phyloP scores from a whole-genome alignment of 1,284 basidiomycete species.

The Sanghuangporus weigelae region DNA sequence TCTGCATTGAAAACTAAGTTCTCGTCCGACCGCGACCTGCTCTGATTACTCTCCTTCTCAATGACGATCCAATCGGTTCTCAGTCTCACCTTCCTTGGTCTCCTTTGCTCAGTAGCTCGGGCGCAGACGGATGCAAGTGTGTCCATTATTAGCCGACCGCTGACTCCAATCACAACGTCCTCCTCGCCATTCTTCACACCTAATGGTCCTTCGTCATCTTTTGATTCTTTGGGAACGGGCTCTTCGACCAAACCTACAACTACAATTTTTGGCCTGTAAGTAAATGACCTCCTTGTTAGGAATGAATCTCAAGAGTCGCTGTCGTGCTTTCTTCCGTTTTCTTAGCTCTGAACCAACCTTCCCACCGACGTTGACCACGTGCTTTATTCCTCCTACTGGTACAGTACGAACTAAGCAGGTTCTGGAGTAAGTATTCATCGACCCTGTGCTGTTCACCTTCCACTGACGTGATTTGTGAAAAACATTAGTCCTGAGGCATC shows the following conservation, averaged over 20 bases:
- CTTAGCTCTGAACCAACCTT: slow-evolving; percentile 5
- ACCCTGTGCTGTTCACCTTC: background rate
- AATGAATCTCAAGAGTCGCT: background rate
- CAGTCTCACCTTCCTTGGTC: background rate
- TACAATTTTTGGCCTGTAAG: slow-evolving; percentile 1
- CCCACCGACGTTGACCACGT: slow-evolving; percentile 11
- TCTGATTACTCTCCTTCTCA: background rate
- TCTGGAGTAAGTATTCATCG: background rate
- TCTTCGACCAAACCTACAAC: background rate
- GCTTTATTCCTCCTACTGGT: slow-evolving; percentile 8
- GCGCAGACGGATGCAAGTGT: background rate
- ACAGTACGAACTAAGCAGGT: background rate
- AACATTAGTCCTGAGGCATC: background rate
- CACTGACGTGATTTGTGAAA: background rate
- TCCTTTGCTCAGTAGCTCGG: background rate
- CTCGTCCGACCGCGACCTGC: background rate
- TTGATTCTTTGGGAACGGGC: slow-evolving; percentile 7
- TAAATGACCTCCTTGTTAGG: background rate
- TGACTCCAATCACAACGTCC: background rate
- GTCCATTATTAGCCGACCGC: background rate
- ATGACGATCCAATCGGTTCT: background rate
- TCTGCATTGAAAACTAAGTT: background rate
- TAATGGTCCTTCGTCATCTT: slow-evolving; percentile 9
- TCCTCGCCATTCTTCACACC: background rate
- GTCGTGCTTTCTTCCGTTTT: too few species aligned